Evolutionary conservation across 2,329 filamentous ascomycete genomes (phyloP).

Genomic region (Colletotrichum ledebouriae): DNA sequence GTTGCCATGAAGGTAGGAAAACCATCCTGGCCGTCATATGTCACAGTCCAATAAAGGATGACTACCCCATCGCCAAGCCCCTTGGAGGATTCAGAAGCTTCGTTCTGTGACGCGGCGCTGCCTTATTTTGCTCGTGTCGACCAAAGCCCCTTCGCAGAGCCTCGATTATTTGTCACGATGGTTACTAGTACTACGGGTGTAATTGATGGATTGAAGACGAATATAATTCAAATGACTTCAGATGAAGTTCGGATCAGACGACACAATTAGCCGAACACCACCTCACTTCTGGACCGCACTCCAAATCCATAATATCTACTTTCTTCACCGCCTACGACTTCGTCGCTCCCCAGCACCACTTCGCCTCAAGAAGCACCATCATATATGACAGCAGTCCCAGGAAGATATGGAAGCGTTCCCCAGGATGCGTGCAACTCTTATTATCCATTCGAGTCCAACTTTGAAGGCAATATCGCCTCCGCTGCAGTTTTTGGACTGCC

Average conservation of each 20-base stretch:
- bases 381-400: constrained; percentile 52
- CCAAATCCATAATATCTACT: constrained; percentile 1
- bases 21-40: neutral
- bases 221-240: constrained; percentile 20
- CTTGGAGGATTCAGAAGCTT: constrained; percentile 21
- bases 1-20: neutral
- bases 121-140: neutral
- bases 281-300: neutral
- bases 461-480: constrained; percentile 51
- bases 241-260: constrained; percentile 21
- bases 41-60: neutral
- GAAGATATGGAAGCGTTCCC: constrained; percentile 50
- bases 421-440: constrained; percentile 50
- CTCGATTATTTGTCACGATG: constrained; percentile 7
- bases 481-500: constrained; percentile 50
- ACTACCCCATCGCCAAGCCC: neutral
- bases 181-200: neutral
- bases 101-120: constrained; percentile 21
- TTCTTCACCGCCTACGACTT: neutral
- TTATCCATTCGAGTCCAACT: constrained; percentile 51
- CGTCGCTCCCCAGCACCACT: constrained; percentile 10
- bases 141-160: constrained; percentile 18
- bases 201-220: neutral
- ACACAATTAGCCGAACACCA: constrained; percentile 11
- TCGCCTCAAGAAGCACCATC: constrained; percentile 17